phyloP scores from a whole-genome alignment of 805 yeast species.

The Kuraishia molischiana region DNA sequence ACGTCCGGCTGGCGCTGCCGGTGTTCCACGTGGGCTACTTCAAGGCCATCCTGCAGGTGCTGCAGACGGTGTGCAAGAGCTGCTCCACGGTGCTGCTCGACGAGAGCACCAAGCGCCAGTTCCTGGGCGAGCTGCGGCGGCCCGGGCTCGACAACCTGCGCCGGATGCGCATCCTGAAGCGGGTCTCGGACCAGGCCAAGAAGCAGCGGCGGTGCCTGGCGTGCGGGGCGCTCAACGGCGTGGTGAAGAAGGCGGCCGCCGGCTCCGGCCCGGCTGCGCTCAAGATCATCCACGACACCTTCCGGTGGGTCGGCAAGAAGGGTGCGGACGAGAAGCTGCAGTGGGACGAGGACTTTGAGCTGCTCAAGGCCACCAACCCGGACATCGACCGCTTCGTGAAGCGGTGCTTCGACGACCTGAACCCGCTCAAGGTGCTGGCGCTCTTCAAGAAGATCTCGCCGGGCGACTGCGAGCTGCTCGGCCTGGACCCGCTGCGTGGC shows the following conservation, averaged over 20 bases:
- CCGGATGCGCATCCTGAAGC: slow-evolving; percentile 81
- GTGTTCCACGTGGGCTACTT: slow-evolving; percentile 97
- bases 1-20: slow-evolving; percentile 84
- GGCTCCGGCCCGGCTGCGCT: slow-evolving; percentile 91
- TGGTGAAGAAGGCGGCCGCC: slow-evolving; percentile 90
- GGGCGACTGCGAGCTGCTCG: slow-evolving; percentile 84
- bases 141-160: slow-evolving; percentile 87
- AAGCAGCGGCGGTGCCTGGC: slow-evolving; percentile 85
- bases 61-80: slow-evolving; percentile 85
- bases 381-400: slow-evolving; percentile 83
- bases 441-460: slow-evolving; percentile 81
- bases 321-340: slow-evolving; percentile 71
- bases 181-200: slow-evolving; percentile 83
- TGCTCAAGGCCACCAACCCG: slow-evolving; percentile 66
- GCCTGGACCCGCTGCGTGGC: slow-evolving; percentile 77
- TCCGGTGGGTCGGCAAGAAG: slow-evolving; percentile 91
- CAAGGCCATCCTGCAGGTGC: slow-evolving; percentile 77
- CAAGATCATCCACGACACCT: slow-evolving; percentile 91
- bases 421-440: slow-evolving; percentile 82
- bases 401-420: slow-evolving; percentile 86
- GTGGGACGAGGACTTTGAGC: slow-evolving; percentile 84
- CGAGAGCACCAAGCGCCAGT: slow-evolving; percentile 60
- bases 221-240: slow-evolving; percentile 90
- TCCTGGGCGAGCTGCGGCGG: slow-evolving; percentile 68
- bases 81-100: slow-evolving; percentile 75